Conservation (phyloP, 2,329 filamentous ascomycete species). For the Paraconiothyrium sp. region DNA sequence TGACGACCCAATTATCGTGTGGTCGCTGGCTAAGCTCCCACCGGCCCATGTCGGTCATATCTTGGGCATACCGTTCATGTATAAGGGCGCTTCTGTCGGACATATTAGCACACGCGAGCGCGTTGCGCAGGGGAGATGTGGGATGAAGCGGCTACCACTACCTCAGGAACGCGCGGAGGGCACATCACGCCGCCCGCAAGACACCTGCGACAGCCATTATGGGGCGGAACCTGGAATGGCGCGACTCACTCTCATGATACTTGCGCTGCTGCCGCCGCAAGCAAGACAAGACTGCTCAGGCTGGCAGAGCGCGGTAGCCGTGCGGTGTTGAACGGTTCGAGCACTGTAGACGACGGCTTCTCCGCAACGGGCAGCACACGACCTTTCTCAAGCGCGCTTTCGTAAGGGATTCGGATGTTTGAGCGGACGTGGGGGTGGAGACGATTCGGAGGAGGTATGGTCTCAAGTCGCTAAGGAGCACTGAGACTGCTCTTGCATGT, state of each 20-base stretch:
- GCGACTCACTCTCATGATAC: constrained; percentile 49
- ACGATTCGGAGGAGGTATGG: constrained; percentile 26
- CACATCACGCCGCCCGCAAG: constrained; percentile 19
- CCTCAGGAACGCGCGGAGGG: constrained; percentile 19
- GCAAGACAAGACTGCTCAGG: constrained; percentile 7
- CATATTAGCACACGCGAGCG: constrained; percentile 35
- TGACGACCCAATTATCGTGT: constrained; percentile 40
- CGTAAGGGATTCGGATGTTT: constrained; percentile 32
- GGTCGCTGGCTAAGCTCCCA: constrained; percentile 45
- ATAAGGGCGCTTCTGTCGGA: constrained; percentile 28
- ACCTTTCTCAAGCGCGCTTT: constrained; percentile 31
- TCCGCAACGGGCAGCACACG: constrained; percentile 34
- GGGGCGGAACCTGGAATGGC: constrained; percentile 20
- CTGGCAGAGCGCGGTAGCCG: constrained; percentile 21
- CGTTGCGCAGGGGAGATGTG: constrained; percentile 3
- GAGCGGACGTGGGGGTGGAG: constrained; percentile 38
- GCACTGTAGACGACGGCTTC: constrained; percentile 11
- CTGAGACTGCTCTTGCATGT: constrained; percentile 19
- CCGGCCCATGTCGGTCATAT: constrained; percentile 46
- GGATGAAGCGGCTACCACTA: constrained; percentile 11
- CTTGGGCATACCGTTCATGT: constrained; percentile 46
- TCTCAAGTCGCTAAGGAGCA: constrained; percentile 37
- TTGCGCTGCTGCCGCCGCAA: constrained; percentile 33
- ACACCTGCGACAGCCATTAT: constrained; percentile 32
- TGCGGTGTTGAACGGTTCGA: constrained; percentile 9